Evolutionary conservation across 129 eudicot genomes (phyloP), one percentile per base, ranked within the genome.

Genomic region (Erigeron canadensis): DNA sequence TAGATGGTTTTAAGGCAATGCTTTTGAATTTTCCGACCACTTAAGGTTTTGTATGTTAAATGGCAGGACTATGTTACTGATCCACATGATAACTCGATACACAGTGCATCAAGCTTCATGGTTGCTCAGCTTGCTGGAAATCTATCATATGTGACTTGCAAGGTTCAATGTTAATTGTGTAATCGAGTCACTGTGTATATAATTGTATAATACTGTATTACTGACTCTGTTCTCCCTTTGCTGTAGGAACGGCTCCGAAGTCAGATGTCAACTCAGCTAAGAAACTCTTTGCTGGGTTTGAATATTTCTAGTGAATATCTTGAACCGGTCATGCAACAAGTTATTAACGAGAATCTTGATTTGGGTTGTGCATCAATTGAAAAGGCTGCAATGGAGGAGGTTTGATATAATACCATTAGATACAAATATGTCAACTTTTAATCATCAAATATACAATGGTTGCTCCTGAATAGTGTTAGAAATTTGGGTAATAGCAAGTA

Each of bases 381-480:
- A 71, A 80, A 82, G 63, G 85, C 94, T 74, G 87, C 94, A 45
- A 84, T 84, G 10, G 94, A 87, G 23, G 82, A 79, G 89, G 92
- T 81, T 21, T 56, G 62, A 56, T 6, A 18, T 50, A 50, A 13
- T 15, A 50, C 56, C 56, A 50, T 50, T 18, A 15, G 13, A 50
- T 18, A 50, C 56, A 50, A 50, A 50, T 50, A 50, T 18, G 56
- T 50, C 56, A 58, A 10, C 16, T 8, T 58, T 22, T 5, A 21
- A 58, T n/a, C 21, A 22, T 58, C 40, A 23, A 58, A 15, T 22
- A 22, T 58, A 58, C 2, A 58, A 58, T 5, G 2, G 3, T 5
- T 50, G 56, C 1, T 28, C 34, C 34, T 28, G 34, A 28, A 28
- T 28, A 28, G 34, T 28, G 34, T 28, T 28, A 28, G 34, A 3